Conservation (phyloP, 805 yeast species). For the Candida morakotiae region DNA sequence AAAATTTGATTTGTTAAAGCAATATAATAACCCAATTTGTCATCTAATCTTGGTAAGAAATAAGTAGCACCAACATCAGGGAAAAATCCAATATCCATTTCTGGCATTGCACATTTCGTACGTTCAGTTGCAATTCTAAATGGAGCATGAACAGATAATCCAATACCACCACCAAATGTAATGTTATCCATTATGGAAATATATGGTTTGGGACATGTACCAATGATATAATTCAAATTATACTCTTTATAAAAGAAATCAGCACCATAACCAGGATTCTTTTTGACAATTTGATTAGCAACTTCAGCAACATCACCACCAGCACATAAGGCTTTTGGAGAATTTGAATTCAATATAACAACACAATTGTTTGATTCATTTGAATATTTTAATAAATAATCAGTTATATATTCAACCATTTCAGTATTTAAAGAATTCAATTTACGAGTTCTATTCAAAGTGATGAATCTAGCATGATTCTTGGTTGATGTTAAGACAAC, state of each 20-base stretch:
- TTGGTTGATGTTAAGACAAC: conserved; percentile 63
- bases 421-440: conserved; percentile 77
- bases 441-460: conserved; percentile 76
- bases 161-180: conserved; percentile 98
- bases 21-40: conserved; percentile 77
- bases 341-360: conserved; percentile 61
- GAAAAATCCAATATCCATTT: conserved; percentile 92
- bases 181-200: conserved; percentile 88
- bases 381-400: conserved; percentile 72
- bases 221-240: conserved; percentile 69
- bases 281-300: conserved; percentile 54
- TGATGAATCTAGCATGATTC: conserved; percentile 66
- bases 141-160: conserved; percentile 84
- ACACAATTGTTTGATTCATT: conserved; percentile 63
- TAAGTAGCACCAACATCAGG: conserved; percentile 95
- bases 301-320: conserved; percentile 93
- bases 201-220: conserved; percentile 83
- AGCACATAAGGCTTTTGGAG: conserved; percentile 81
- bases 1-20: conserved; percentile 83
- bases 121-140: conserved; percentile 91
- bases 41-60: conserved; percentile 79
- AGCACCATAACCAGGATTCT: conserved; percentile 45
- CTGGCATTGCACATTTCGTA: conserved; percentile 96
- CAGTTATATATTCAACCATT: conserved; percentile 70
- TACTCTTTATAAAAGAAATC: conserved; percentile 79